Conservation (phyloP, 495 filamentous ascomycete genomes). For the Penicillium waksmanii region DNA sequence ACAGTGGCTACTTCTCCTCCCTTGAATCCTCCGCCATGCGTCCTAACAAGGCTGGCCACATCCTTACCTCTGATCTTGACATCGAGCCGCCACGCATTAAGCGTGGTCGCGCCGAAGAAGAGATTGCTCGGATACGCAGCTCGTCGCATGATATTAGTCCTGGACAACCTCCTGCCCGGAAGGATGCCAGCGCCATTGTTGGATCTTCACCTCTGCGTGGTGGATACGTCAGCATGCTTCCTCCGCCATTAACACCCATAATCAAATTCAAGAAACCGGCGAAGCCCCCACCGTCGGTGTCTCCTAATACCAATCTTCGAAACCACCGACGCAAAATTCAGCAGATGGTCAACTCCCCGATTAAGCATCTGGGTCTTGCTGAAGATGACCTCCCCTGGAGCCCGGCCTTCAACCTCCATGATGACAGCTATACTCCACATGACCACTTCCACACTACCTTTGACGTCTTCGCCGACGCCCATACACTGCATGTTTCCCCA, state of each 20-base stretch:
- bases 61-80: constrained; percentile 71
- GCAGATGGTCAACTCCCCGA: constrained; percentile 86
- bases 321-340: constrained; percentile 87
- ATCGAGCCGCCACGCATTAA: constrained; percentile 78
- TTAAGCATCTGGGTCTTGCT: constrained; percentile 67
- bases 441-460: constrained; percentile 59
- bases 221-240: constrained; percentile 62
- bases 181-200: constrained; percentile 46
- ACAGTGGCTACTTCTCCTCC: constrained; percentile 97
- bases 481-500: constrained; percentile 50
- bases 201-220: constrained; percentile 64
- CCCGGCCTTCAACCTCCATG: constrained; percentile 72
- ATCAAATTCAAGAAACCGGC: constrained; percentile 82
- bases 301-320: constrained; percentile 92
- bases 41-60: constrained; percentile 60
- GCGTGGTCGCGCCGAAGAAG: constrained; percentile 89
- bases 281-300: constrained; percentile 83
- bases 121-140: constrained; percentile 90
- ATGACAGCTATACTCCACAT: constrained; percentile 52
- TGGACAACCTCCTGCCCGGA: constrained; percentile 58
- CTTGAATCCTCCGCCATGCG: constrained; percentile 92
- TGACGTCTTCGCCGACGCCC: constrained; percentile 72
- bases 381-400: constrained; percentile 74
- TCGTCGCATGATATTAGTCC: constrained; percentile 91
- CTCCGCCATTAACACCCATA: constrained; percentile 82